These are phyloP conservation scores for Teratosphaeria pseudoeucalypti DNA, from an alignment of 2,329 filamentous ascomycete species.

Conservation along the genomic window DNA sequence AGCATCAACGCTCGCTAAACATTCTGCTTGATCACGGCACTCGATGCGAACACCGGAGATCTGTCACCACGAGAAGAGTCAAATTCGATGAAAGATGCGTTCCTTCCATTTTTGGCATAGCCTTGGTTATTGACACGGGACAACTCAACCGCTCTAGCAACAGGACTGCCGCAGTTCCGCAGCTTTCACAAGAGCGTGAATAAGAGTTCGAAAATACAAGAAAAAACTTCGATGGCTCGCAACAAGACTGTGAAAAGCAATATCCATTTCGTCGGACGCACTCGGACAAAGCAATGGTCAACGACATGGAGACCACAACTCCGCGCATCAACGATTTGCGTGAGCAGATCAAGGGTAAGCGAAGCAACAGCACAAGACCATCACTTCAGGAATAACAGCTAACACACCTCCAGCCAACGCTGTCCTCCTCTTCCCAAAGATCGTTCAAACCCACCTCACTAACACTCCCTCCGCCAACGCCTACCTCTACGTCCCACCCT, in stretches of 20 bases:
- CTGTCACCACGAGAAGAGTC: not conserved
- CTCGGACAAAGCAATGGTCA: not conserved
- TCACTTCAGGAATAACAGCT: not conserved
- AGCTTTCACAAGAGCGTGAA: not conserved
- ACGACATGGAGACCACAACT: not conserved
- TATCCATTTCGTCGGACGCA: not conserved
- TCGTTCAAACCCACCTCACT: not conserved
- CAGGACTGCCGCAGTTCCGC: not conserved
- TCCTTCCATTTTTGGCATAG: not conserved
- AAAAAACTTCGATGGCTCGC: not conserved
- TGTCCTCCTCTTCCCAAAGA: not conserved
- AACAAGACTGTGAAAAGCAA: not conserved
- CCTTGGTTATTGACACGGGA: not conserved
- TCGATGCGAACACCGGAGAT: too few species aligned
- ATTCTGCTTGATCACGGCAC: too few species aligned
- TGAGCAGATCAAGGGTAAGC: slow-evolving; percentile 2
- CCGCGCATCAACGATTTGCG: not conserved
- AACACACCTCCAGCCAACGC: not conserved
- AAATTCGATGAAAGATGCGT: not conserved
- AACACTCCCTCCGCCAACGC: not conserved
- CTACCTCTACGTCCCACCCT: slow-evolving; percentile 1
- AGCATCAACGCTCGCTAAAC: too few species aligned
- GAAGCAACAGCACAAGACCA: not conserved
- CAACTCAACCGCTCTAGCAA: not conserved
- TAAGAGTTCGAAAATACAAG: not conserved